phyloP scores from a whole-genome alignment of 257 asterid species.

The Plantago elongata region DNA sequence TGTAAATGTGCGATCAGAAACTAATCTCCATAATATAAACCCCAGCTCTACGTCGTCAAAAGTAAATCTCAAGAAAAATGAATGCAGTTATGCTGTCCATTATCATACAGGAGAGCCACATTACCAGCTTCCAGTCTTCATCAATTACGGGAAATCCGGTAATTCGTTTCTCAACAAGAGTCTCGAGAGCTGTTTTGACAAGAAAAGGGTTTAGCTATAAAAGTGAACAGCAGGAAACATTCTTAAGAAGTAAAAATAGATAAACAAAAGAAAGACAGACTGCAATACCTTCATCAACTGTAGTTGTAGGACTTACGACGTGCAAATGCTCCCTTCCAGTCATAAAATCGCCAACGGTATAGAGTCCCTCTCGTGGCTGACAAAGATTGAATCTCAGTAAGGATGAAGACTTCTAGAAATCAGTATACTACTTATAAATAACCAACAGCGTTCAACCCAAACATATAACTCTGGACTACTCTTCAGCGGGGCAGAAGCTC shows the following conservation, averaged over 20 bases:
- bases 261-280: not conserved
- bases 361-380: slow-evolving; percentile 55
- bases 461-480: not conserved
- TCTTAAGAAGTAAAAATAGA: slow-evolving; percentile 4
- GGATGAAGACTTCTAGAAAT: slow-evolving; percentile 3
- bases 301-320: slow-evolving; percentile 64
- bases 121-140: slow-evolving; percentile 91
- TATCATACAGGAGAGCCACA: slow-evolving; percentile 9
- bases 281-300: slow-evolving; percentile 78
- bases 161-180: slow-evolving; percentile 74
- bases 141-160: slow-evolving; percentile 95
- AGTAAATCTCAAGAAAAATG: no score
- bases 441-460: not conserved
- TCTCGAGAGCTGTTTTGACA: slow-evolving; percentile 59
- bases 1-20: no score
- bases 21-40: no score
- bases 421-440: not conserved
- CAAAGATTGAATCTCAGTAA: slow-evolving; percentile 18
- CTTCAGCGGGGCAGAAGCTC: not conserved
- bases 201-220: slow-evolving; percentile 11
- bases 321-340: slow-evolving; percentile 58
- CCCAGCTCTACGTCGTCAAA: no score
- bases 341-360: slow-evolving; percentile 89
- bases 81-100: slow-evolving; percentile 10
- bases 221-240: not conserved